Conservation (phyloP, 108 stramenopile species). For the Stephanodiscus minutulus region DNA sequence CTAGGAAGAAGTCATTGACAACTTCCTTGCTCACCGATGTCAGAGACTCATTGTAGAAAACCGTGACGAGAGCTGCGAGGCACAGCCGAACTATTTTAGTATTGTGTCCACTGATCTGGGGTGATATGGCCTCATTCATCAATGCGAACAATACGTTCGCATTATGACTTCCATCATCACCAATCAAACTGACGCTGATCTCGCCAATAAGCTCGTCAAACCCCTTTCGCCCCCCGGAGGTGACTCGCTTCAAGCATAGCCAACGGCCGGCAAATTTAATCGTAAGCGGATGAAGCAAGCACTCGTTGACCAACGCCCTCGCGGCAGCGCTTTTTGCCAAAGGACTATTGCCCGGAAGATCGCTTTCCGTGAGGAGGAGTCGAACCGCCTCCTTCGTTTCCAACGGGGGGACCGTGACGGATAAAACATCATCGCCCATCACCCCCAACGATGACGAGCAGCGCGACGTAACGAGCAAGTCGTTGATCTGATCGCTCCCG, state of each 20-base stretch:
- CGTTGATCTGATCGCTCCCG: slow-evolving; percentile 48
- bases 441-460: slow-evolving; percentile 42
- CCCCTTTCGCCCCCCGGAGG: slow-evolving; percentile 66
- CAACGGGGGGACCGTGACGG: slow-evolving; percentile 71
- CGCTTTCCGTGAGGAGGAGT: slow-evolving; percentile 67
- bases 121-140: slow-evolving; percentile 68
- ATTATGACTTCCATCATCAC: slow-evolving; percentile 13
- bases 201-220: slow-evolving; percentile 64
- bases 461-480: slow-evolving; percentile 64
- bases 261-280: slow-evolving; percentile 79
- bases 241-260: slow-evolving; percentile 71
- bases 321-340: slow-evolving; percentile 56
- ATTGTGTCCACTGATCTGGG: slow-evolving; percentile 67
- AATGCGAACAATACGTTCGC: slow-evolving; percentile 77
- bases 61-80: slow-evolving; percentile 65
- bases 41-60: slow-evolving; percentile 61
- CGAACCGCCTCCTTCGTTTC: slow-evolving; percentile 62
- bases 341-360: slow-evolving; percentile 53
- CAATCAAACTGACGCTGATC: slow-evolving; percentile 34
- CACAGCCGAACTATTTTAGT: slow-evolving; percentile 77
- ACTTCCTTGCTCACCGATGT: slow-evolving; percentile 60
- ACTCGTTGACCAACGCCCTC: slow-evolving; percentile 57
- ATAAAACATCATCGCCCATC: slow-evolving; percentile 40
- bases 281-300: slow-evolving; percentile 73
- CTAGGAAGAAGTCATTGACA: slow-evolving; percentile 63